phyloP scores from a whole-genome alignment of 352 stramenopile species.

The Phytophthora nicotianae region DNA sequence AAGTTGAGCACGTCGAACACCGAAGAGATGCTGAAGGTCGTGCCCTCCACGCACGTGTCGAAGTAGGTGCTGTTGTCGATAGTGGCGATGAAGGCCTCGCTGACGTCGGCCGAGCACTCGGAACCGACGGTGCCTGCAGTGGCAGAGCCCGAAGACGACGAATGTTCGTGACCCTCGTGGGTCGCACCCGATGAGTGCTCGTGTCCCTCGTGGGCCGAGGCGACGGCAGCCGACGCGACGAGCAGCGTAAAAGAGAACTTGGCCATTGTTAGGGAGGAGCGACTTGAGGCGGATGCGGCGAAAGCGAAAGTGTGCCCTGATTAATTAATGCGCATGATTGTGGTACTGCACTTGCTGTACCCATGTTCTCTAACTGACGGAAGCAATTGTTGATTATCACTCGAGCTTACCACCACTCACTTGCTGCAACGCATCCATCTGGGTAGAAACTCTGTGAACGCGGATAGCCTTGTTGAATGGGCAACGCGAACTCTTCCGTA shows the following conservation, averaged over 20 bases:
- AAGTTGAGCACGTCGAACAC: slow-evolving; percentile 60
- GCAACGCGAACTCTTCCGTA: background rate
- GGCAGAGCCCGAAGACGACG: slow-evolving; percentile 4
- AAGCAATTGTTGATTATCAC: slow-evolving; percentile 27
- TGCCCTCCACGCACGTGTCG: slow-evolving; percentile 52
- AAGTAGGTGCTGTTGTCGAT: slow-evolving; percentile 60
- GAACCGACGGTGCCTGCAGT: slow-evolving; percentile 8
- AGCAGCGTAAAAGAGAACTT: slow-evolving; percentile 36
- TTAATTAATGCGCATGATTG: slow-evolving; percentile 4
- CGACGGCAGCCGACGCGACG: slow-evolving; percentile 18
- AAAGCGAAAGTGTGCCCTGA: slow-evolving; percentile 21
- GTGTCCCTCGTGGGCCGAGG: slow-evolving; percentile 21
- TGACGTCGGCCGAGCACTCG: slow-evolving; percentile 47
- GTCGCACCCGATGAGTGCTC: slow-evolving; percentile 5
- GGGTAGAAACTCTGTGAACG: background rate
- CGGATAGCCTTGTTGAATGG: slow-evolving; percentile 9
- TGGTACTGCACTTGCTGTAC: background rate
- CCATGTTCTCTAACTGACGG: background rate
- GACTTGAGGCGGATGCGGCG: slow-evolving; percentile 18
- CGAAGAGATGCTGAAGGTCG: slow-evolving; percentile 53
- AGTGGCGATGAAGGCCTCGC: slow-evolving; percentile 37
- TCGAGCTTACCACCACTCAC: slow-evolving; percentile 1
- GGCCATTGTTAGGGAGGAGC: slow-evolving; percentile 11
- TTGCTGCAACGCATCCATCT: background rate
- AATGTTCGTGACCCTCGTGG: too few species aligned